Base-by-base conservation (phyloP, 352 stramenopile species). In the Pythium graminicola region DNA sequence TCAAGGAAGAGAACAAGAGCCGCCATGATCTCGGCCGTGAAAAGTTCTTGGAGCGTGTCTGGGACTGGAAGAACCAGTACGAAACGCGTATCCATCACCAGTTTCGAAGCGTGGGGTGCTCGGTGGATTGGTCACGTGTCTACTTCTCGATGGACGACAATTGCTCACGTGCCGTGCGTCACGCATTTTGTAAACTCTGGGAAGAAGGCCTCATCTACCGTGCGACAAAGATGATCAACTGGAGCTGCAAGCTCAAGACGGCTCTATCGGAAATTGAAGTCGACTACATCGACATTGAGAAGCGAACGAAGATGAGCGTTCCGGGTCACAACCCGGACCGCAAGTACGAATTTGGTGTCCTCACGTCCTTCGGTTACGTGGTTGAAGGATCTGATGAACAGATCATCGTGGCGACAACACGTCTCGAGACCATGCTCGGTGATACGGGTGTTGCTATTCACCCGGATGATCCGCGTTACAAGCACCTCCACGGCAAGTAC, bases 91-190 rank as follows among this genome's bases (percentile, higher is more conserved):
- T 93, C 65, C 80, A 90, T 57, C 79, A 87, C 68, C 84, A 92
- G 57, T 90, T 93, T 60, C 79, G 76, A 55, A 86, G 77, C 59
- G 83, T 99, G 16, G 97, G 96, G 31, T 96, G 81, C 56, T 97
- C 75, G 23, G 95, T 99, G 13, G 97, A 99, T 81, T 99, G 97
- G 96, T 83, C 82, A 49, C 79, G 96, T 35, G 85, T 97, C 62
- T 96, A 97, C 54, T 99, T 99, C 55, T 99, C 97, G 22, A 99
- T 99, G 96, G 97, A 99, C 68, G 89, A 98, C 24, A 98, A 98
- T 57, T 96, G 97, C 56, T 97, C 82, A 59, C 89, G 84, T 42
- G 97, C 96, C 6, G 97, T 99, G 29, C 85, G 94, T 54, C 95
- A 99, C 67, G 93, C 96, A 14, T 99, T 99, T 70, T 97, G 96